Evolutionary conservation across 192 early-diverging fungal species (phyloP), one percentile per base, ranked within the genome.

Genomic region (Coemansia sp.): DNA sequence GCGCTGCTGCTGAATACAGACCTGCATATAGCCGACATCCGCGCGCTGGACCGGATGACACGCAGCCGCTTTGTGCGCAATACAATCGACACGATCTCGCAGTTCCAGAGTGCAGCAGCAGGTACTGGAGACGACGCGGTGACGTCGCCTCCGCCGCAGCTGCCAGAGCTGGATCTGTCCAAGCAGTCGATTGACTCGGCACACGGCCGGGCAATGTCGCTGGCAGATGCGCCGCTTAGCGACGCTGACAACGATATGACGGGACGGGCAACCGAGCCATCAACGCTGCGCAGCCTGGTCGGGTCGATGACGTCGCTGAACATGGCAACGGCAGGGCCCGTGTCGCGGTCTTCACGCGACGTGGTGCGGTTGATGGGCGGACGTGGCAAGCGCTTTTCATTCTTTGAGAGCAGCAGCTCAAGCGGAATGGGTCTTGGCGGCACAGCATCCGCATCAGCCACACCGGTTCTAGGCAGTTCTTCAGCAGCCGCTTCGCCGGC

Each of bases 1-100:
- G 61, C 93, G 6, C 66, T 97, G 56, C 64, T 97, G 41, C 81
- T 97, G 5, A 96, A 96, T 71, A 97, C 95, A 3, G 95, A 97
- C 67, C 68, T 95, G 48, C 90, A 96, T 61, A 84, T 93, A 49
- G 92, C 90, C n/a, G 85, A 89, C 53, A 84, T 58, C 44, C 69
- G 76, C 26, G 32, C 76, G 1, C 77, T 80, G 31, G 80, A 83
- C 21, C 84, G 84, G 37, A 94, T 95, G 89, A 84, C 87, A 2
- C 71, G 81, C 48, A 83, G 82, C 28, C 82, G 82, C 11, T 91
- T 89, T 69, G 80, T 89, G 11, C 74, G 81, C 32, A 90, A 90
- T 41, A 90, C 89, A 1, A 83, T 89, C 11, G 76, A 79, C 38
- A 79, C 76, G 1, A 74, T 79, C 36, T 37, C 66, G 10, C 68